Evolutionary conservation across 495 filamentous ascomycete species (phyloP), one percentile per base, ranked within the genome.

Genomic region (Xylaria flabelliformis): DNA sequence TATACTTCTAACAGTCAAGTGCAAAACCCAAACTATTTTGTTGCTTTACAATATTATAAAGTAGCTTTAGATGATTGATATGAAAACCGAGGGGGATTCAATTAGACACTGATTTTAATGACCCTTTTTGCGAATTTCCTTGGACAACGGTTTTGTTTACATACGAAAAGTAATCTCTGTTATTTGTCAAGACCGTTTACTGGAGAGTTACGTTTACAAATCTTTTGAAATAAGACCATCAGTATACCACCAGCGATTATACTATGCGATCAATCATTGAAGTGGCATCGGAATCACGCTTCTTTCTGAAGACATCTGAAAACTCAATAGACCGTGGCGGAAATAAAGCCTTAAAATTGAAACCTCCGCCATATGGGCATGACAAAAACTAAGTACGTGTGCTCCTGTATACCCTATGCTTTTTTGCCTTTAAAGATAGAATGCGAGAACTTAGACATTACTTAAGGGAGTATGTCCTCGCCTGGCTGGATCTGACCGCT

Each of bases 401-500:
- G 7, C 2, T 13, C 4, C 51, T 26, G 10, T 29, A 13, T 56
- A 12, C 3, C 29, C 24, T 26, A 26, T 24, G 0, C 12, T 12
- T 56, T 56, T 32, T 7, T 29, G 53, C 26, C 26, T 29, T 32
- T 7, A 13, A 29, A 32, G 26, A 56, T 13, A 17, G 12, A 32
- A 32, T 2, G 26, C 12, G 1, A 26, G 17, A 29, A 56, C 17
- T 55, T 17, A 17, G 26, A 32, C 17, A 26, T 5, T 10, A 13
- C 51, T 48, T 62, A 74, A 70, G 80, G 78, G 46, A 83, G 68
- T 0, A 64, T 17, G n/a, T 76, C 75, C 82, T 89, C 80, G 5
- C 87, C 86, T 2, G 85, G 80, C 8, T 86, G 56, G 13, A 88
- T 42, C 3, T 76, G 80, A 3, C 86, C 85, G 9, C 83, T 83